A percentile compares a stretch with the other conserved stretches of the same genome.
These are phyloP conservation scores for Diaporthe aspalathi DNA, from an alignment of 2,329 filamentous ascomycete species.

Conservation along the genomic window DNA sequence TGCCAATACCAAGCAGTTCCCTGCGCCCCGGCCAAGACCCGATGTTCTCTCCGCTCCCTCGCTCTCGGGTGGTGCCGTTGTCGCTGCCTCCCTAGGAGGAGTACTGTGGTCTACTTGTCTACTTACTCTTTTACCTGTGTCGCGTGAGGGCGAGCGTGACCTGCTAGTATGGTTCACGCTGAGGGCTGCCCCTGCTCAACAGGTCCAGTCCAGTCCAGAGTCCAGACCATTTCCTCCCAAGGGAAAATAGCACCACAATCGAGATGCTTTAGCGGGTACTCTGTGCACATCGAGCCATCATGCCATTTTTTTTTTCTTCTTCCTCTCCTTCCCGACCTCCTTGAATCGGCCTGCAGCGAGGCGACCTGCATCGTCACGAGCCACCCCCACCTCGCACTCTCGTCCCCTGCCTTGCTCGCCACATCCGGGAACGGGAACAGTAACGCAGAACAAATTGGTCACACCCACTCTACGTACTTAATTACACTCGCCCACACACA, in stretches of 20 bases:
- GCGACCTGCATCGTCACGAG: slow-evolving; percentile 26
- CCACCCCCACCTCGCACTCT: slow-evolving; percentile 23
- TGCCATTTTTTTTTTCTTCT: background rate
- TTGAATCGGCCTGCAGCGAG: background rate
- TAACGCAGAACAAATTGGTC: background rate
- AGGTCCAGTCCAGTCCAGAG: too few species aligned
- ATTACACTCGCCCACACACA: background rate
- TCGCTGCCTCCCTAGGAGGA: background rate
- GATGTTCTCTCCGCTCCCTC: background rate
- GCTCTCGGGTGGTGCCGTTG: slow-evolving; percentile 18
- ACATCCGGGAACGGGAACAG: background rate
- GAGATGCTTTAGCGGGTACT: slow-evolving; percentile 3
- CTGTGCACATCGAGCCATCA: slow-evolving; percentile 26
- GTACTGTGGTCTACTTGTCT: background rate
- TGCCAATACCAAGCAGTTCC: background rate
- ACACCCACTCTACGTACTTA: background rate
- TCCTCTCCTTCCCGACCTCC: background rate
- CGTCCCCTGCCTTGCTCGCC: slow-evolving; percentile 2
- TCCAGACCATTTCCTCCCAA: background rate
- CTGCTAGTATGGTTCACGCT: slow-evolving; percentile 26
- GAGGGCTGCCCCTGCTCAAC: background rate
- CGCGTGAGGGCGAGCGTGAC: slow-evolving; percentile 21
- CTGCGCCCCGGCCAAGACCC: background rate
- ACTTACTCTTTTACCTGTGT: background rate
- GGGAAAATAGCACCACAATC: slow-evolving; percentile 19